These are phyloP conservation scores for Pseudogymnoascus sp. DNA, from an alignment of 2,329 filamentous ascomycete genomes.

Conservation along the genomic window DNA sequence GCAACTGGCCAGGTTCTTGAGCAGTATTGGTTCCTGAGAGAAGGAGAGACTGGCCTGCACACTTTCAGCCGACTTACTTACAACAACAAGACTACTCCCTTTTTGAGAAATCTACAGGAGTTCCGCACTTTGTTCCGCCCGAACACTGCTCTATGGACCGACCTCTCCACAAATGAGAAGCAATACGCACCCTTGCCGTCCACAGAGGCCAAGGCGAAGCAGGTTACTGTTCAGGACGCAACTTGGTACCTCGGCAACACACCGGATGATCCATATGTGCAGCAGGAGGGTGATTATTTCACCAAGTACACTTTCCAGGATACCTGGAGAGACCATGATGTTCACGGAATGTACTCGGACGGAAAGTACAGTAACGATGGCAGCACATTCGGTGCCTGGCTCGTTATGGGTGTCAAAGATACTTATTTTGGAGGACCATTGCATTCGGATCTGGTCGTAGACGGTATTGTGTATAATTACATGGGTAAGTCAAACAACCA, in stretches of 20 bases:
- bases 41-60: slow-evolving; percentile 56
- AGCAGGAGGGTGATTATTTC: slow-evolving; percentile 52
- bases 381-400: slow-evolving; percentile 51
- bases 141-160: slow-evolving; percentile 53
- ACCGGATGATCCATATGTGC: slow-evolving; percentile 47
- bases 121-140: slow-evolving; percentile 55
- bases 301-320: slow-evolving; percentile 60
- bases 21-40: slow-evolving; percentile 58
- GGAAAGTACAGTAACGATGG: slow-evolving; percentile 43
- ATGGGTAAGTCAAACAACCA: slow-evolving; percentile 29
- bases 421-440: slow-evolving; percentile 56
- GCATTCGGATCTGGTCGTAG: slow-evolving; percentile 56
- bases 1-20: slow-evolving; percentile 52
- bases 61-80: slow-evolving; percentile 55
- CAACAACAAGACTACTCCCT: slow-evolving; percentile 48
- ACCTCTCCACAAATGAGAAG: slow-evolving; percentile 50
- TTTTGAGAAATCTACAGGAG: slow-evolving; percentile 52
- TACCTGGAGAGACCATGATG: slow-evolving; percentile 50
- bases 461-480: slow-evolving; percentile 61
- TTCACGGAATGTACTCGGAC: slow-evolving; percentile 49
- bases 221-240: slow-evolving; percentile 53
- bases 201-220: slow-evolving; percentile 33
- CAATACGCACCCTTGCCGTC: slow-evolving; percentile 48
- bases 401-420: slow-evolving; percentile 58
- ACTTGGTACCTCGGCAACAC: slow-evolving; percentile 54